These are phyloP conservation scores for Durusdinium trenchii DNA, from an alignment of 73 alveolate species.

Conservation along the genomic window DNA sequence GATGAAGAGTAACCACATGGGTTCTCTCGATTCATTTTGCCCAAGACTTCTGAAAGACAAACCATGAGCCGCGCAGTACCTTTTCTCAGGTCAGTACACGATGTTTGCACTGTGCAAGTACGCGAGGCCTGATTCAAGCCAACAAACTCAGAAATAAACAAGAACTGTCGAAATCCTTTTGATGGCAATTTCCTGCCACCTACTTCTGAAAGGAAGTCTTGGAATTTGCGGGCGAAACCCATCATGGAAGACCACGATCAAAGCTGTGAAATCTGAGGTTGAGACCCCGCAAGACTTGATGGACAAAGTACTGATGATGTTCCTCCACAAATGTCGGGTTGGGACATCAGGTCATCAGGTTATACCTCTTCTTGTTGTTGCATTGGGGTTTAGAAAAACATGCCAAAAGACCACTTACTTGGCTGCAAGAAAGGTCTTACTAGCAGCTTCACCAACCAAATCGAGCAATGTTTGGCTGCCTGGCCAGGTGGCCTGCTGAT, in stretches of 20 bases:
- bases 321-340: slow-evolving; percentile 48
- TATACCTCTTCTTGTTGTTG: background rate
- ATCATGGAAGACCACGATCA: background rate
- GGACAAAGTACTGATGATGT: slow-evolving; percentile 96
- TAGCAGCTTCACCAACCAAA: too few relatives aligned
- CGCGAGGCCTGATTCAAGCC: slow-evolving; percentile 94
- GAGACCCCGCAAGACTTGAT: slow-evolving; percentile 97
- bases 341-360: background rate
- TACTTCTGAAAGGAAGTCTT: background rate
- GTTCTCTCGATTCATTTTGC: too few relatives aligned
- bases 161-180: too few relatives aligned
- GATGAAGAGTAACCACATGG: too few relatives aligned
- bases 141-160: background rate
- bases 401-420: too few relatives aligned
- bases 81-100: slow-evolving; percentile 41
- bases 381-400: too few relatives aligned
- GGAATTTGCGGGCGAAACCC: background rate
- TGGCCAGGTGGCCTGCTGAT: too few relatives aligned
- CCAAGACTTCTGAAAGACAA: too few relatives aligned
- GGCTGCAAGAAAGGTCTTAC: too few relatives aligned
- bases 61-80: too few relatives aligned
- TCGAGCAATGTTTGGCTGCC: too few relatives aligned
- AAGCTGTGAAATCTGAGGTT: background rate
- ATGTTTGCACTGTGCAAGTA: slow-evolving; percentile 97
- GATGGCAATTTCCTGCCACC: too few relatives aligned